These are phyloP conservation scores for Fusarium bactridioides DNA, from an alignment of 2,329 filamentous ascomycete species.

Conservation along the genomic window DNA sequence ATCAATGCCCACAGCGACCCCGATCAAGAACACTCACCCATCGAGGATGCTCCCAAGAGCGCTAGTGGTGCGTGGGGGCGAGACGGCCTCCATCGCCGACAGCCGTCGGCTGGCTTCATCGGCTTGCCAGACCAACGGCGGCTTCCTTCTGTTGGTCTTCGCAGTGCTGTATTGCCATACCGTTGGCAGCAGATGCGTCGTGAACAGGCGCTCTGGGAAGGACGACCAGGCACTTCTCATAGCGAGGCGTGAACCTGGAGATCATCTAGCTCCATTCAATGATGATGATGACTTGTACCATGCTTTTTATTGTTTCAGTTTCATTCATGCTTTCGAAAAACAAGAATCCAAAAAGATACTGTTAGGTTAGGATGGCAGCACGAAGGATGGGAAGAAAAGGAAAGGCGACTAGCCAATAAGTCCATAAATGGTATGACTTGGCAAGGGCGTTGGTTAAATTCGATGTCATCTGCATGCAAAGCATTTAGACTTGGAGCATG, in stretches of 20 bases:
- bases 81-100: constrained; percentile 30
- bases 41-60: constrained; percentile 33
- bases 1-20: constrained; percentile 21
- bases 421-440: constrained; percentile 14
- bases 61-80: constrained; percentile 20
- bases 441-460: constrained; percentile 29
- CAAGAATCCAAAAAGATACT: background rate
- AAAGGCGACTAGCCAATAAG: constrained; percentile 9
- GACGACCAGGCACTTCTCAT: constrained; percentile 38
- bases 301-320: background rate
- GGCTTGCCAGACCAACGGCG: constrained; percentile 38
- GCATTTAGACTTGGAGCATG: constrained; percentile 25
- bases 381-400: constrained; percentile 3
- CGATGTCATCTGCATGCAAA: constrained; percentile 20
- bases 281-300: background rate
- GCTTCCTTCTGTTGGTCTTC: constrained; percentile 39
- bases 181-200: constrained; percentile 37
- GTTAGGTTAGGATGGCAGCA: background rate
- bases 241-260: constrained; percentile 30
- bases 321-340: background rate
- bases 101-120: constrained; percentile 39
- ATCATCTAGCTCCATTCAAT: background rate
- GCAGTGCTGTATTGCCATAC: constrained; percentile 40
- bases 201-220: constrained; percentile 33
- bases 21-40: constrained; percentile 31